Evolutionary conservation across 192 early-diverging fungal genomes (phyloP).

Genomic region (Paraglomus brasilianum): DNA sequence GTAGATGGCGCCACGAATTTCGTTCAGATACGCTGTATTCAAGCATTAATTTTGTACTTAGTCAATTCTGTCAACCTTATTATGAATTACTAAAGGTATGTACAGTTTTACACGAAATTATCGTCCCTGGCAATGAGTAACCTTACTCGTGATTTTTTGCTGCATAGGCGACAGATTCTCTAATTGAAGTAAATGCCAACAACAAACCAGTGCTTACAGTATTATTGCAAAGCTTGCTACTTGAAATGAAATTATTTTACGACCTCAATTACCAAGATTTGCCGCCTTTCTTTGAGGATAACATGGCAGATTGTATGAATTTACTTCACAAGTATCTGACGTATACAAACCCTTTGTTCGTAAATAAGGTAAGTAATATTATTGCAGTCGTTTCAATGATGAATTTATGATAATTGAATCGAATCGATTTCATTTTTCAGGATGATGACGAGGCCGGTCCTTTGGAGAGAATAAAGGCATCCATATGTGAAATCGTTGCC

Average conservation of each 20-base stretch:
- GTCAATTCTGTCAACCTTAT: constrained; percentile 80
- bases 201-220: constrained; percentile 65
- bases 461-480: constrained; percentile 86
- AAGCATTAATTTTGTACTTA: constrained; percentile 91
- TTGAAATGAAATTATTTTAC: constrained; percentile 89
- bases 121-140: neutral
- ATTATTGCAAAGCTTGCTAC: constrained; percentile 71
- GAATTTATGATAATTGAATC: neutral
- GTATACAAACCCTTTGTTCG: constrained; percentile 74
- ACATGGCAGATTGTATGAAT: constrained; percentile 77
- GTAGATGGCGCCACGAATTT: constrained; percentile 84
- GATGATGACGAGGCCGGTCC: constrained; percentile 84
- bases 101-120: neutral
- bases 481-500: constrained; percentile 90
- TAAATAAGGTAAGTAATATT: constrained; percentile 49
- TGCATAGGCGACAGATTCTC: constrained; percentile 66
- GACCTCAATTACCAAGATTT: constrained; percentile 95
- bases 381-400: neutral
- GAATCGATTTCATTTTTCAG: constrained; percentile 31
- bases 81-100: constrained; percentile 77
- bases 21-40: constrained; percentile 75
- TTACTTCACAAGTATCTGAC: constrained; percentile 87
- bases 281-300: constrained; percentile 95
- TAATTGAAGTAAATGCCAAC: constrained; percentile 67
- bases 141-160: neutral